Evolutionary conservation across 192 early-diverging fungal genomes (phyloP).

Genomic region (Powellomyces hirtus): DNA sequence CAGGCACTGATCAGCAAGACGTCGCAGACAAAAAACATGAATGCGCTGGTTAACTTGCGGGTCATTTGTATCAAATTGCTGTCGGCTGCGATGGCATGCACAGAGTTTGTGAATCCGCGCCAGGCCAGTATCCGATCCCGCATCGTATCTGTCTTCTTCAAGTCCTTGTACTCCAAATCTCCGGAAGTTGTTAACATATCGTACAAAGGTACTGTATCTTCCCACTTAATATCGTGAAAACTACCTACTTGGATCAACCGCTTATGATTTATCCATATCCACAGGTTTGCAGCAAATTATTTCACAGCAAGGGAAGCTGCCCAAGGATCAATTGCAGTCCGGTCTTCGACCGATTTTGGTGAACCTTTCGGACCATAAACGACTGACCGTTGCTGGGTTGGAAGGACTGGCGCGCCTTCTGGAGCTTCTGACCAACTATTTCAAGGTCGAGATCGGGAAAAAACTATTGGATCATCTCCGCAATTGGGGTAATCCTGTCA

Average conservation of each 20-base stretch:
- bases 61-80: constrained; percentile 97
- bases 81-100: constrained; percentile 86
- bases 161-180: constrained; percentile 92
- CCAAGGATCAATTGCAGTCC: constrained; percentile 90
- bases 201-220: constrained; percentile 65
- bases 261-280: not conserved
- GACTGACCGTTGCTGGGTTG: constrained; percentile 85
- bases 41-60: constrained; percentile 80
- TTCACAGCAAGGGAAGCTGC: constrained; percentile 80
- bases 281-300: constrained; percentile 76
- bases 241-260: not conserved
- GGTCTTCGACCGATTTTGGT: constrained; percentile 95
- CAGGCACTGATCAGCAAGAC: constrained; percentile 86
- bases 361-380: constrained; percentile 92
- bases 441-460: constrained; percentile 98
- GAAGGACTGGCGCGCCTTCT: constrained; percentile 93
- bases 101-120: constrained; percentile 72
- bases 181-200: constrained; percentile 94
- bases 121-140: constrained; percentile 79
- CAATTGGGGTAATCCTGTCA: constrained; percentile 85
- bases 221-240: not conserved
- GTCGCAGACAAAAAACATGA: constrained; percentile 76
- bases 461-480: constrained; percentile 95
- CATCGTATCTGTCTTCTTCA: constrained; percentile 98
- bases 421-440: constrained; percentile 94